These are phyloP conservation scores for Cladosporium colombiae DNA, from an alignment of 2,329 filamentous ascomycete genomes.

Conservation along the genomic window DNA sequence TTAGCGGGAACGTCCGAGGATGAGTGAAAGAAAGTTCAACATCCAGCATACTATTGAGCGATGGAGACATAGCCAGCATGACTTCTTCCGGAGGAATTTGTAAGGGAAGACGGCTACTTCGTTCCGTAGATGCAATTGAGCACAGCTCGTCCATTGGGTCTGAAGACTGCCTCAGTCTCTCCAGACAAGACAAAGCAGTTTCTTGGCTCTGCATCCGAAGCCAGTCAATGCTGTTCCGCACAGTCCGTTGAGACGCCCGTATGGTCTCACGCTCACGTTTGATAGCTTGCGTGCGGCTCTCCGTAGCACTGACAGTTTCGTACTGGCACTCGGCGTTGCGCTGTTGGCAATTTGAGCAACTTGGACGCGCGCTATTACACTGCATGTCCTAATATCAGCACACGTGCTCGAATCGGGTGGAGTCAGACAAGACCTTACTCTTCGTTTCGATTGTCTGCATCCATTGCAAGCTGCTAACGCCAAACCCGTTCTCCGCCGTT, in stretches of 20 bases:
- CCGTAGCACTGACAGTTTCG: neutral
- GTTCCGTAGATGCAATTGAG: slow-evolving; percentile 3
- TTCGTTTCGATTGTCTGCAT: neutral
- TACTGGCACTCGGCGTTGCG: neutral
- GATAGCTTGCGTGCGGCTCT: neutral
- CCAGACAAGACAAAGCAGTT: neutral
- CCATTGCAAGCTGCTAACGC: neutral
- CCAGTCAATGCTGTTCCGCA: slow-evolving; percentile 1
- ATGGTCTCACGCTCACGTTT: neutral
- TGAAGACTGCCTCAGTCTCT: neutral
- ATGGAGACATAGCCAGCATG: neutral
- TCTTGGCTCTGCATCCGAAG: neutral
- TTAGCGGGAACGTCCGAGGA: neutral
- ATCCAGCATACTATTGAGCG: slow-evolving; percentile 1
- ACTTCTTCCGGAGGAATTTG: neutral
- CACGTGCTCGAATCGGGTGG: too few relatives aligned
- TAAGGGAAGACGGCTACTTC: neutral
- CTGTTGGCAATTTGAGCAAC: neutral
- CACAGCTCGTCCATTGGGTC: slow-evolving; percentile 1
- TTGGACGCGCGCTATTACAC: neutral
- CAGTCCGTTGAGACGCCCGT: neutral
- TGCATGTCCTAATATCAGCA: neutral
- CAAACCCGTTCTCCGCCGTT: neutral
- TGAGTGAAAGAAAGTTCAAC: neutral
- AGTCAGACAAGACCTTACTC: neutral